Percentiles rank a stretch among this genome's conserved stretches.
Evolutionary conservation across 2,329 filamentous ascomycete genomes (phyloP).

Genomic region (Lasiodiplodia theobromae): DNA sequence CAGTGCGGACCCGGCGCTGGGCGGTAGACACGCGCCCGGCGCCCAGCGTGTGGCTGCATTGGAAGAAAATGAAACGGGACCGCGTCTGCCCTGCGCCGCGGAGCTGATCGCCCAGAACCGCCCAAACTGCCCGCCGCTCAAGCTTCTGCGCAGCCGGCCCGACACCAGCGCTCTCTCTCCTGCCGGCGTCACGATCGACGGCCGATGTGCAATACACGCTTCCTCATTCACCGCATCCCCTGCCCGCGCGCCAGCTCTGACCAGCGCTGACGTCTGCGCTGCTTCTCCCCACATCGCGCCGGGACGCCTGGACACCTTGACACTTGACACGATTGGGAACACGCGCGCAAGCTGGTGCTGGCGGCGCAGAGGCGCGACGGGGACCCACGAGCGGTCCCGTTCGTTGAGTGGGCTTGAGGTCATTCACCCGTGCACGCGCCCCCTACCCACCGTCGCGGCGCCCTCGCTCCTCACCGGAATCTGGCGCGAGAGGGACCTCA

Average conservation of each 20-base stretch:
- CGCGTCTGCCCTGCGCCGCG: not conserved
- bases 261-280: constrained; percentile 12
- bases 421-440: not conserved
- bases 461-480: not conserved
- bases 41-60: constrained; percentile 10
- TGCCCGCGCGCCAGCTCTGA: constrained; percentile 8
- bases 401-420: not conserved
- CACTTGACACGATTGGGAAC: constrained; percentile 21
- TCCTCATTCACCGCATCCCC: constrained; percentile 20
- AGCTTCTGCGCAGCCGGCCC: constrained; percentile 17
- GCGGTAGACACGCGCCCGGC: not conserved
- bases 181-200: constrained; percentile 21
- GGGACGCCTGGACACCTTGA: constrained; percentile 16
- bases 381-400: not conserved
- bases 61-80: constrained; percentile 18
- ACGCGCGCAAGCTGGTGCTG: constrained; percentile 3
- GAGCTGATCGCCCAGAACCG: not conserved
- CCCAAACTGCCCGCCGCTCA: constrained; percentile 1
- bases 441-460: constrained; percentile 1
- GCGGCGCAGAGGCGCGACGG: not conserved
- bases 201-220: constrained; percentile 23
- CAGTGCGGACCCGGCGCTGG: constrained; percentile 7
- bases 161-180: constrained; percentile 2
- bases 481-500: not conserved
- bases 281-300: not conserved